A percentile compares a stretch with the other conserved stretches of the same genome.
These are phyloP conservation scores for Albifimbria verrucaria DNA, from an alignment of 2,329 filamentous ascomycete genomes.

Conservation along the genomic window DNA sequence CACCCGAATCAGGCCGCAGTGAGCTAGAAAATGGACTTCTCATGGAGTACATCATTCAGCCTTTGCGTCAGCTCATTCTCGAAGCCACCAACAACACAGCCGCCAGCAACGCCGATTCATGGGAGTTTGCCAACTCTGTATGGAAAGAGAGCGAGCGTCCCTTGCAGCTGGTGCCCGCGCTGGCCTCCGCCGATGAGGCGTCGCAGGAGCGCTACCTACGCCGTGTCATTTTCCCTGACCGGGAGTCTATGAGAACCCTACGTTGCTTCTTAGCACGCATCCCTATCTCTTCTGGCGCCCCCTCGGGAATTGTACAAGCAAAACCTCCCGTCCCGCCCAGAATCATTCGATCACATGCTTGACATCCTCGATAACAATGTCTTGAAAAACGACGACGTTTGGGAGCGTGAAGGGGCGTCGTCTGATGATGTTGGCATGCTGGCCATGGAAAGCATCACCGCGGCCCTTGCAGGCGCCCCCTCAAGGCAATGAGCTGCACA, in stretches of 20 bases:
- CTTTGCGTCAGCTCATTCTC: conserved; percentile 18
- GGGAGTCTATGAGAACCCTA: conserved; percentile 18
- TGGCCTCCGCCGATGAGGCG: conserved; percentile 11
- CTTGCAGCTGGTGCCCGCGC: conserved; percentile 22
- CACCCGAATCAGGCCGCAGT: conserved; percentile 15
- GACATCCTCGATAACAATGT: neutral
- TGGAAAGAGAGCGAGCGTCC: conserved; percentile 17
- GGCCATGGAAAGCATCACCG: no score
- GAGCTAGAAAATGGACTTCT: conserved; percentile 19
- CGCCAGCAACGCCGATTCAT: no score
- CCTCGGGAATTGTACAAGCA: no score
- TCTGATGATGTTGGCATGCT: no score
- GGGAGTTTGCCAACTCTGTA: conserved; percentile 1
- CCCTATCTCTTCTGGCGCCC: conserved; percentile 36
- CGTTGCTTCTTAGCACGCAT: conserved; percentile 21
- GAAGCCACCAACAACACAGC: conserved; percentile 14
- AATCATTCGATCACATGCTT: conserved; percentile 14
- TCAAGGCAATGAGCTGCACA: no score
- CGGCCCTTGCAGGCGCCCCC: no score
- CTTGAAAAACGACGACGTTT: no score
- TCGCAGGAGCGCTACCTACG: no score
- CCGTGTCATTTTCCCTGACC: no score
- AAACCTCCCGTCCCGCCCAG: conserved; percentile 22
- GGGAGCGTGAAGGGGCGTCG: no score
- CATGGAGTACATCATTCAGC: conserved; percentile 14